phyloP scores from a whole-genome alignment of 1,284 basidiomycete species.

The Ustilago cynodontis region DNA sequence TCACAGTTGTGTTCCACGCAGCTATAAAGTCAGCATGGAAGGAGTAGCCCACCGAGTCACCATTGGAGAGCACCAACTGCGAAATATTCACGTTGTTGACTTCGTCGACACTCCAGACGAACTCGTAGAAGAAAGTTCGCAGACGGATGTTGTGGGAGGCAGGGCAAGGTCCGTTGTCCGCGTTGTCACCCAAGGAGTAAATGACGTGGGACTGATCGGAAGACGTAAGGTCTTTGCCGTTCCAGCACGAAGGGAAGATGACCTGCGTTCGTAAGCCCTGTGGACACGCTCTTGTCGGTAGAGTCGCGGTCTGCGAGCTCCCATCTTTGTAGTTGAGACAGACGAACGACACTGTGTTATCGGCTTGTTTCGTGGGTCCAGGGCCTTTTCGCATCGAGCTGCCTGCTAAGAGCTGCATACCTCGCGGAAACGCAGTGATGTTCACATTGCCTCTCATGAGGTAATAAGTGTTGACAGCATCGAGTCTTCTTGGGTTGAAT shows the following conservation, averaged over 20 bases:
- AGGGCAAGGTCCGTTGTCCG: slow-evolving; percentile 73
- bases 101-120: slow-evolving; percentile 42
- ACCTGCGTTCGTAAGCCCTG: slow-evolving; percentile 71
- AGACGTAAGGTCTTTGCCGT: slow-evolving; percentile 72
- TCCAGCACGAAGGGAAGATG: slow-evolving; percentile 74
- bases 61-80: slow-evolving; percentile 44
- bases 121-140: slow-evolving; percentile 74
- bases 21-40: slow-evolving; percentile 75
- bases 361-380: slow-evolving; percentile 38
- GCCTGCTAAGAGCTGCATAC: slow-evolving; percentile 72
- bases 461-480: slow-evolving; percentile 70
- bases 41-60: slow-evolving; percentile 67
- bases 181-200: slow-evolving; percentile 64
- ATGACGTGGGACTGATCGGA: slow-evolving; percentile 72
- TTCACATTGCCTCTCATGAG: slow-evolving; percentile 54
- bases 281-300: slow-evolving; percentile 51
- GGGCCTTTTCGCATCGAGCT: slow-evolving; percentile 55
- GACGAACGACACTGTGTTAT: slow-evolving; percentile 70
- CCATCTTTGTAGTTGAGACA: slow-evolving; percentile 70
- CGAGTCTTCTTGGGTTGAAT: slow-evolving; percentile 48
- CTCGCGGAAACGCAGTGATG: slow-evolving; percentile 71
- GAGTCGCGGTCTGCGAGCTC: slow-evolving; percentile 41
- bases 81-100: slow-evolving; percentile 22
- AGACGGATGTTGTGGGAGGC: slow-evolving; percentile 72
- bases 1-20: slow-evolving; percentile 68